Base-by-base conservation (phyloP, 176 grass and related monocot genomes). In the Hsuehochloa calcarea region DNA sequence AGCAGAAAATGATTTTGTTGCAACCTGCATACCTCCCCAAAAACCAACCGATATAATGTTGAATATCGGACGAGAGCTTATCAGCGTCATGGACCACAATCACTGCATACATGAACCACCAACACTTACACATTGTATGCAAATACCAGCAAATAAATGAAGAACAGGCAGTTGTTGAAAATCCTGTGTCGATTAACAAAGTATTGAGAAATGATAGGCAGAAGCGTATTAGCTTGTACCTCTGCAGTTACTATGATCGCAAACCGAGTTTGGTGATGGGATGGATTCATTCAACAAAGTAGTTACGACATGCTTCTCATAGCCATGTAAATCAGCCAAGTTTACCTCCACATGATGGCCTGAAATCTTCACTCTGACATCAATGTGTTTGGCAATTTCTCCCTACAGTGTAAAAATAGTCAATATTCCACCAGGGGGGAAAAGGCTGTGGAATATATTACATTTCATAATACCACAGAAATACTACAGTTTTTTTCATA, bases 301-400 rank as follows among this genome's bases (percentile, higher is more conserved):
- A n/a, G 84, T 78, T 67, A 94, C 82, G 19, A 88, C 78, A 89
- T 92, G 43, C 82, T 92, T 94, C 87, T 92, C 85, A 47, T 90
- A 94, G 26, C 89, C 92, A 82, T 90, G 92, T 73, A 91, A 72
- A 77, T 92, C 92, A 41, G 77, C 79, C 82, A 94, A 47, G 85
- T 87, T 92, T 79, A 92, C 84, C 85, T 94, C 89, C 56, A 94
- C 87, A 80, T 94, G 92, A 72, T 82, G 89, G 22, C 8, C 56
- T 39, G 92, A 94, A 45, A 69, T 54, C 78, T 63, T 89, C 82
- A 90, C 43, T 68, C 39, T 89, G 54, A 88, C 41, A 65, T 94
- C 85, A 79, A 94, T 87, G 56, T 89, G 79, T 72, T 84, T 85
- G 60, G 44, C 70, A 65, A 82, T 77, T 89, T 94, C 92, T 45